Base-by-base conservation (phyloP, 2,329 filamentous ascomycete species). In the Neofusicoccum kwambonambiense region DNA sequence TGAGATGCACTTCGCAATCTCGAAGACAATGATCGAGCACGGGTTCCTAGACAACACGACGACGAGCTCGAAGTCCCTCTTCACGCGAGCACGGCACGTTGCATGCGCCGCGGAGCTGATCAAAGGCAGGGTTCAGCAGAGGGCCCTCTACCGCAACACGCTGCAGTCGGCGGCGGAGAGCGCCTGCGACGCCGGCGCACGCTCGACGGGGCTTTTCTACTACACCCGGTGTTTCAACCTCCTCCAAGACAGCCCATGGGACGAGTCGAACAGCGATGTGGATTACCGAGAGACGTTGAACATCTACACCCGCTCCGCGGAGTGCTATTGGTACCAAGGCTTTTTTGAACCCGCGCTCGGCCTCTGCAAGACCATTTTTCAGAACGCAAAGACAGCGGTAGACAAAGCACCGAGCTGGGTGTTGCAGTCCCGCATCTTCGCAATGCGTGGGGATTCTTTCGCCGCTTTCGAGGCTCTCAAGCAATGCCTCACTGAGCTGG, bases 1-100 rank as follows among this genome's bases (percentile, higher is more conserved):
- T 19, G 90, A 90, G 70, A 97, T 97, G 93, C 93, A 97, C 76
- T 97, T 93, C 70, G 87, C 93, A 51, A 92, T 97, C 70, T 90
- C 91, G 0, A 89, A 92, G 72, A 90, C 89, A 0, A 86, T 97
- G 69, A 86, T 93, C 75, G 90, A 90, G 69, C 89, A 93, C 70
- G 87, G 80, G 22, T 79, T 81, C 7, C 77, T 84, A 27, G 67
- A 70, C 7, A 88, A 92, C 66, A 81, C 86, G 1, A 83, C 83
- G 57, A 84, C 85, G 31, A 69, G 74, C 27, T 79, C 77, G 4
- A 80, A 79, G 56, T 70, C 76, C 2, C 83, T 88, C 12, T 93
- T 96, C 72, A 89, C 86, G 66, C 89, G 90, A 66, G 91, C 92
- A 22, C 86, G 89, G 4, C 94, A 97, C 74, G 89, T 97, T 3